A percentile compares a stretch with the other conserved stretches of the same genome.
phyloP scores from a whole-genome alignment of 2,329 filamentous ascomycete genomes.

The Talaromyces verruculosus region DNA sequence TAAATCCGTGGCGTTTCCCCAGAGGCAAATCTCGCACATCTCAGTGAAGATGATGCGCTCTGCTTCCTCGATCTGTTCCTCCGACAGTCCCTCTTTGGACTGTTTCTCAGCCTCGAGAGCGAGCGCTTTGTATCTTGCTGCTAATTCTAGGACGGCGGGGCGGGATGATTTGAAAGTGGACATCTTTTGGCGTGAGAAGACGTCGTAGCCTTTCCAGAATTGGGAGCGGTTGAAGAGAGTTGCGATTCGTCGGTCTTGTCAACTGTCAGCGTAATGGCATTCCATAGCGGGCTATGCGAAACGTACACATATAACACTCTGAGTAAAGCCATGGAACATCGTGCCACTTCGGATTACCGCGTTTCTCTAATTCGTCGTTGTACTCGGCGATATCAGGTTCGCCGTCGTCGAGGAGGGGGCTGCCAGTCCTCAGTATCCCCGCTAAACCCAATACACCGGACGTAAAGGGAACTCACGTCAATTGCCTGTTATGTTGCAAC shows the following conservation, averaged over 20 bases:
- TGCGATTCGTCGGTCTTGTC: constrained; percentile 66
- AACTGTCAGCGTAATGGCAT: neutral
- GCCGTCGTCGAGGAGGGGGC: constrained; percentile 75
- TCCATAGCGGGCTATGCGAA: neutral
- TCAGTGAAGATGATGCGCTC: constrained; percentile 81
- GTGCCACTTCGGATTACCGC: constrained; percentile 77
- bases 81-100: constrained; percentile 33
- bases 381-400: constrained; percentile 73
- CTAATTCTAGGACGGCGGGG: constrained; percentile 78
- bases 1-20: constrained; percentile 95
- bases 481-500: constrained; percentile 78
- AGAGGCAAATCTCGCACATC: constrained; percentile 94
- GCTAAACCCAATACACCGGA: too few relatives aligned
- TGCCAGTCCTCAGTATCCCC: constrained; percentile 35
- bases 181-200: constrained; percentile 87
- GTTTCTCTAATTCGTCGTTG: constrained; percentile 77
- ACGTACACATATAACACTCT: constrained; percentile 81
- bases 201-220: constrained; percentile 87
- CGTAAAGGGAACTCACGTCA: constrained; percentile 59
- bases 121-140: constrained; percentile 73
- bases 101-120: constrained; percentile 64
- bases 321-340: constrained; percentile 82
- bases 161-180: constrained; percentile 89
- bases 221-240: constrained; percentile 73
- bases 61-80: constrained; percentile 60